phyloP scores from a whole-genome alignment of 2,329 filamentous ascomycete genomes.

The Cryoendolithus antarcticus region DNA sequence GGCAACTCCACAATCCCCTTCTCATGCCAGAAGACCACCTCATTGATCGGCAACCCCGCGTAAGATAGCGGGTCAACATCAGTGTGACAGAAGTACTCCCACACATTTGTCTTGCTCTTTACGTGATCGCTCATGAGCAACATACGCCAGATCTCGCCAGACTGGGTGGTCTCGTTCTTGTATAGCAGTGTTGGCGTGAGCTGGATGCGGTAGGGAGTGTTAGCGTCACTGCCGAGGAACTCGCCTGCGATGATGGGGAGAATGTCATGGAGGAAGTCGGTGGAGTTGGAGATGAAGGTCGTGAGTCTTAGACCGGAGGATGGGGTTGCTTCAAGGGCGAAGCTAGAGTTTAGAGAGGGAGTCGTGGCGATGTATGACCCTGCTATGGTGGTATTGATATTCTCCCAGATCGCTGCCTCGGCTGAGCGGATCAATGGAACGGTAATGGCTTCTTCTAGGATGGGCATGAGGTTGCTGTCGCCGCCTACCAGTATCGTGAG shows the following conservation, averaged over 20 bases:
- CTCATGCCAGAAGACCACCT: constrained; percentile 18
- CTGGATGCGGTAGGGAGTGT: constrained; percentile 5
- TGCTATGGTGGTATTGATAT: constrained; percentile 8
- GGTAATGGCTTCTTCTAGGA: constrained; percentile 21
- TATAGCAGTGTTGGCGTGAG: constrained; percentile 17
- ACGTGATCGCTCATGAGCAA: constrained; percentile 9
- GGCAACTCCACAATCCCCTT: constrained; percentile 14
- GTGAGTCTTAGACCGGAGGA: constrained; percentile 12
- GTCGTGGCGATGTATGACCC: constrained; percentile 9
- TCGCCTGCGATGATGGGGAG: constrained; percentile 1
- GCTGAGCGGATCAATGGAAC: constrained; percentile 21
- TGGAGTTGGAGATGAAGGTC: constrained; percentile 16
- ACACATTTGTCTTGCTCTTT: constrained; percentile 1
- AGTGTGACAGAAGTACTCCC: constrained; percentile 13
- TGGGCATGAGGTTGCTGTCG: constrained; percentile 11
- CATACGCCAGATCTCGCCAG: constrained; percentile 19
- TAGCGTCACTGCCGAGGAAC: not conserved
- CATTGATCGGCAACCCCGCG: constrained; percentile 17
- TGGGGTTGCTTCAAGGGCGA: constrained; percentile 9
- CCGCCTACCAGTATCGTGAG: constrained; percentile 30
- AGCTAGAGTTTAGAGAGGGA: constrained; percentile 12
- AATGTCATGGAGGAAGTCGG: constrained; percentile 11
- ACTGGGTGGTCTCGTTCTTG: constrained; percentile 12
- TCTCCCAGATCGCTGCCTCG: constrained; percentile 17
- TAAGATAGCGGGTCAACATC: constrained; percentile 15